Conservation (phyloP, 75 land plant species). For the Pinus albicaulis region DNA sequence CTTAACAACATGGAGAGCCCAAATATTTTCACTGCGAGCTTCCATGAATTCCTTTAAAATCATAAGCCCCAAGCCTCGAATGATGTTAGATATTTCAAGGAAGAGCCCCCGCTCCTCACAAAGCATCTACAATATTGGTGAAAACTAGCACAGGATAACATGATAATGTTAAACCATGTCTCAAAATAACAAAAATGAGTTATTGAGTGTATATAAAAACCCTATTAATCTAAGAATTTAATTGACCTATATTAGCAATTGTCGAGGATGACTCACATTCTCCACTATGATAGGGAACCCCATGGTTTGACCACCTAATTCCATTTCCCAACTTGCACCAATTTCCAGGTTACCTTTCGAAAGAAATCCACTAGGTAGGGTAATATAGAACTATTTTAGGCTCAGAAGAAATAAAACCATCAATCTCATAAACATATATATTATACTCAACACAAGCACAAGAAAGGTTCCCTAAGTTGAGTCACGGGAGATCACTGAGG, state of each 20-base stretch:
- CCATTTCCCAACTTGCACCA: slow-evolving; percentile 55
- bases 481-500: too few species aligned
- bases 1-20: slow-evolving; percentile 70
- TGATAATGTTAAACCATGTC: neutral
- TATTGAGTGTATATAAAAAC: neutral
- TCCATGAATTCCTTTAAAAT: slow-evolving; percentile 57
- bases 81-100: slow-evolving; percentile 36
- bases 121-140: slow-evolving; percentile 46
- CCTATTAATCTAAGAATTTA: neutral
- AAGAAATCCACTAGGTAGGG: neutral
- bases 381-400: too few species aligned
- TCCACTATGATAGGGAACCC: slow-evolving; percentile 65
- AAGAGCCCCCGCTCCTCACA: slow-evolving; percentile 51
- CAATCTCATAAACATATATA: too few species aligned
- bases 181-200: neutral
- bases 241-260: slow-evolving; percentile 74
- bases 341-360: slow-evolving; percentile 7
- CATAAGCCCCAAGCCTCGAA: too few species aligned
- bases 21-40: slow-evolving; percentile 31
- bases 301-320: slow-evolving; percentile 24
- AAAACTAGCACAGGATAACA: neutral
- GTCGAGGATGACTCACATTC: slow-evolving; percentile 57
- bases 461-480: too few species aligned
- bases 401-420: too few species aligned
- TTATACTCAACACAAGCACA: too few species aligned